Percentiles rank a stretch among this genome's conserved stretches.
phyloP scores from a whole-genome alignment of 1,284 basidiomycete species.

The Ustilago bromivora region DNA sequence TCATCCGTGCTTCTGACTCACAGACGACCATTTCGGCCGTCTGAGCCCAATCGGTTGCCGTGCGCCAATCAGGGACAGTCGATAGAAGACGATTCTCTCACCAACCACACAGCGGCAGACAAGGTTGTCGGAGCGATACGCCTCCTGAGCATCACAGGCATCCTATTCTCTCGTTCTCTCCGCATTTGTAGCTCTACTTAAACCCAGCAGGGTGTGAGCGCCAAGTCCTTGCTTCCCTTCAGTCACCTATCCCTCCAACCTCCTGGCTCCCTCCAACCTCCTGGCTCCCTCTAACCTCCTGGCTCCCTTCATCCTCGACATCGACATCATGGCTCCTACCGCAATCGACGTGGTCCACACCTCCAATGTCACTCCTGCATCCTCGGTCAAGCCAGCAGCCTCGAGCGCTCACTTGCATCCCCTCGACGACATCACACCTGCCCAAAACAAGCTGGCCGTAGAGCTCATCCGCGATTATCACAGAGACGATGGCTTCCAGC shows the following conservation, averaged over 20 bases:
- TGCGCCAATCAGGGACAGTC: too few species aligned
- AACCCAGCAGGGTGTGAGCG: background rate
- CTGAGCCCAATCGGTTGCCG: too few species aligned
- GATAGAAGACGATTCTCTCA: background rate
- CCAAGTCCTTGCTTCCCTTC: background rate
- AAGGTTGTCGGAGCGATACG: background rate
- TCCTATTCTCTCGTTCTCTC: background rate
- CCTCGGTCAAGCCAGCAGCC: conserved; percentile 8
- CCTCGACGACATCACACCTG: conserved; percentile 34
- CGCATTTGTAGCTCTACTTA: background rate
- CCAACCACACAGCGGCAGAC: background rate
- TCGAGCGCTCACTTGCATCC: conserved; percentile 24
- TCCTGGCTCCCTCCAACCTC: background rate
- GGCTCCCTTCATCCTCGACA: background rate
- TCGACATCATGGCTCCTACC: conserved; percentile 19
- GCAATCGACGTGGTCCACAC: conserved; percentile 23
- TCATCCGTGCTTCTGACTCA: background rate
- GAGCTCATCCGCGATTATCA: conserved; percentile 22
- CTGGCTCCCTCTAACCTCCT: background rate
- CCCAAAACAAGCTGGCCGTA: conserved; percentile 33
- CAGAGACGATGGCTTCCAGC: conserved; percentile 24
- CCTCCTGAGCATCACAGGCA: background rate
- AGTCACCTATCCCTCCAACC: background rate
- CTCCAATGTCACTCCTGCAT: background rate
- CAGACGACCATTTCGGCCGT: background rate